phyloP scores from a whole-genome alignment of 208 protist species.

The Leishmania amazonensis region DNA sequence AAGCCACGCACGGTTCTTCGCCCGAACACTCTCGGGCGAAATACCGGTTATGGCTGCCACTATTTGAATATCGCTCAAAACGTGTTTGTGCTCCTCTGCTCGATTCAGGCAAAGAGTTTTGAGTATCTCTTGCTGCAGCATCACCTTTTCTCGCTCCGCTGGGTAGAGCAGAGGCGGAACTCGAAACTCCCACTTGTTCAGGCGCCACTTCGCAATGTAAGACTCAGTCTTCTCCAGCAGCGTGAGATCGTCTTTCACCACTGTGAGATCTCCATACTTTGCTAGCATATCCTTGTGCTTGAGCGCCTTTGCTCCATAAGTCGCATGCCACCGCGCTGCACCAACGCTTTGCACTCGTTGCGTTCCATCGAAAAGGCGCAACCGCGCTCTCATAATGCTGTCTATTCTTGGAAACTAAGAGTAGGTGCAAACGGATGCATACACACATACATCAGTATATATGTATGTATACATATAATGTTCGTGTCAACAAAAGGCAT shows the following conservation, averaged over 20 bases:
- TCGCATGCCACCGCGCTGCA: conserved; percentile 45
- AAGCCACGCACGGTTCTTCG: conserved; percentile 77
- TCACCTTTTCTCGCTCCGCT: conserved; percentile 52
- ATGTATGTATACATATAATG: background rate
- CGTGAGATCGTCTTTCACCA: conserved; percentile 28
- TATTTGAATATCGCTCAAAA: conserved; percentile 50
- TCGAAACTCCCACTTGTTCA: conserved; percentile 90
- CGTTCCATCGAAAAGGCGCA: conserved; percentile 15
- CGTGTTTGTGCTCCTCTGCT: conserved; percentile 36
- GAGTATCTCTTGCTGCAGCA: conserved; percentile 68
- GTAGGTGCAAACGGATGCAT: conserved; percentile 3
- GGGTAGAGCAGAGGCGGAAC: conserved; percentile 54
- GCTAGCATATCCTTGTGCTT: conserved; percentile 48
- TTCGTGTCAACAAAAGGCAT: background rate
- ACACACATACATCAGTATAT: background rate
- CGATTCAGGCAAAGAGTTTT: conserved; percentile 59
- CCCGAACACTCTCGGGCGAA: conserved; percentile 38
- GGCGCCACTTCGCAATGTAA: conserved; percentile 62
- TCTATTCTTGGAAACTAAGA: background rate
- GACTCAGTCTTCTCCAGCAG: conserved; percentile 65
- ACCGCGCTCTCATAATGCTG: background rate
- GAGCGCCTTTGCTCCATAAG: conserved; percentile 53
- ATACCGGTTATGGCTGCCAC: conserved; percentile 55
- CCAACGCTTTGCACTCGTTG: conserved; percentile 8
- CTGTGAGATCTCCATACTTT: conserved; percentile 18